Conservation (phyloP, 2,329 filamentous ascomycete species). For the Venturia pyrina region DNA sequence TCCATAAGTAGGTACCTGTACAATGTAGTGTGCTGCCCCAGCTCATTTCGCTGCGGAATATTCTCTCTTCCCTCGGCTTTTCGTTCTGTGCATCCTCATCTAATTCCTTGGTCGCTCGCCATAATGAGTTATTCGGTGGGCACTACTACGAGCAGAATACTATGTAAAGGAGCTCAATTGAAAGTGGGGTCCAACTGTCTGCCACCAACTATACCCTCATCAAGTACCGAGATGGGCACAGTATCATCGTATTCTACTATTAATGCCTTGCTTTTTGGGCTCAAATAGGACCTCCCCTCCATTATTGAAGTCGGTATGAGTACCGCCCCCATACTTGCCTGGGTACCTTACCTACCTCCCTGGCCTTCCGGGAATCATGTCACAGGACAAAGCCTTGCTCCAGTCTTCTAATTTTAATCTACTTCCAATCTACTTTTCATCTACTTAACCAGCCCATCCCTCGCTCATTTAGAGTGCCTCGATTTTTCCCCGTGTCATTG, state of each 20-base stretch:
- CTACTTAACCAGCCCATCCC: background rate
- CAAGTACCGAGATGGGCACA: too few species aligned
- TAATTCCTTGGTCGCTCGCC: background rate
- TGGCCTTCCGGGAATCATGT: too few species aligned
- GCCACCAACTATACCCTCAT: too few species aligned
- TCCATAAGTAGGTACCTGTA: too few species aligned
- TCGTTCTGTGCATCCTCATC: background rate
- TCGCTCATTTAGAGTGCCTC: background rate
- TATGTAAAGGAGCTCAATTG: too few species aligned
- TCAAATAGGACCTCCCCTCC: background rate
- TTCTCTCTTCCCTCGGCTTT: background rate
- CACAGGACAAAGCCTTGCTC: background rate
- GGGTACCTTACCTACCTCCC: background rate
- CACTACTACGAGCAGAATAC: too few species aligned
- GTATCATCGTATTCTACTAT: too few species aligned
- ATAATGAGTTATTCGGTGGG: background rate
- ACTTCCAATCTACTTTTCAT: background rate
- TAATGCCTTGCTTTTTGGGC: too few species aligned
- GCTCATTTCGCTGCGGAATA: background rate
- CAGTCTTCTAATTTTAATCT: background rate
- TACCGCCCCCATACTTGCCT: background rate
- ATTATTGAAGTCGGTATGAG: background rate
- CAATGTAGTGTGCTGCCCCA: too few species aligned
- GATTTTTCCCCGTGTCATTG: background rate
- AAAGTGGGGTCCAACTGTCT: too few species aligned